A percentile compares a stretch with the other conserved stretches of the same genome.
Conservation (phyloP, 176 grass and related monocot species). For the Lolium perenne region DNA sequence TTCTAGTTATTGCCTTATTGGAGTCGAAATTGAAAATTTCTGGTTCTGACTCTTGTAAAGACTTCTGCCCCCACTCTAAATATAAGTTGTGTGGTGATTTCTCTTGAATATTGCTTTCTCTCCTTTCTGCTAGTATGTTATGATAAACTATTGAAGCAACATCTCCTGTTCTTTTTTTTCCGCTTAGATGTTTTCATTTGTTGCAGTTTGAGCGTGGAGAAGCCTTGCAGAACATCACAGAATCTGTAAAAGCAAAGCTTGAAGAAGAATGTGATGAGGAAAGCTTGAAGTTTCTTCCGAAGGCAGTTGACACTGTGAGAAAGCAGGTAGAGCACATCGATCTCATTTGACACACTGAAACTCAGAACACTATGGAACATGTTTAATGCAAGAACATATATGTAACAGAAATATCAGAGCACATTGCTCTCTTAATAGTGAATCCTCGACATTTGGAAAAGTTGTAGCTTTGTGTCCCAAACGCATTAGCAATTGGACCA, state of each 20-base stretch:
- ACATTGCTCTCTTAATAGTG: constrained; percentile 10
- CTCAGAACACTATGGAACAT: not conserved
- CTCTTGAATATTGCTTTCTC: not conserved
- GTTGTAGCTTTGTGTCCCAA: not conserved
- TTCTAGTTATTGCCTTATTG: not conserved
- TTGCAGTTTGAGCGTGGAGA: constrained; percentile 91
- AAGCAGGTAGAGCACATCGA: constrained; percentile 67
- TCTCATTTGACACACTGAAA: not conserved
- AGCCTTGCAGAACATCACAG: constrained; percentile 80
- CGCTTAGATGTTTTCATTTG: constrained; percentile 28
- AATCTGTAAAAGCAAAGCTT: constrained; percentile 84
- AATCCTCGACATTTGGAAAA: constrained; percentile 8
- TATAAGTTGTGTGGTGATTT: constrained; percentile 7
- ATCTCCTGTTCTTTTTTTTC: not conserved
- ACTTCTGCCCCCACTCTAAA: not conserved
- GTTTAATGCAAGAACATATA: not conserved
- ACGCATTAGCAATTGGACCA: not conserved
- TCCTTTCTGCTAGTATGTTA: not conserved
- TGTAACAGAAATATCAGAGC: not conserved
- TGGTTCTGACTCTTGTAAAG: not conserved
- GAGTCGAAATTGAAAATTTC: constrained; percentile 14
- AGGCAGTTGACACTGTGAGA: constrained; percentile 85
- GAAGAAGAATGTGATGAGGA: constrained; percentile 94
- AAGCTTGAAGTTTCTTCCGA: constrained; percentile 85
- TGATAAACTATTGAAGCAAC: not conserved